Base-by-base conservation (phyloP, 352 stramenopile genomes). In the Hyaloperonospora arabidopsidis region DNA sequence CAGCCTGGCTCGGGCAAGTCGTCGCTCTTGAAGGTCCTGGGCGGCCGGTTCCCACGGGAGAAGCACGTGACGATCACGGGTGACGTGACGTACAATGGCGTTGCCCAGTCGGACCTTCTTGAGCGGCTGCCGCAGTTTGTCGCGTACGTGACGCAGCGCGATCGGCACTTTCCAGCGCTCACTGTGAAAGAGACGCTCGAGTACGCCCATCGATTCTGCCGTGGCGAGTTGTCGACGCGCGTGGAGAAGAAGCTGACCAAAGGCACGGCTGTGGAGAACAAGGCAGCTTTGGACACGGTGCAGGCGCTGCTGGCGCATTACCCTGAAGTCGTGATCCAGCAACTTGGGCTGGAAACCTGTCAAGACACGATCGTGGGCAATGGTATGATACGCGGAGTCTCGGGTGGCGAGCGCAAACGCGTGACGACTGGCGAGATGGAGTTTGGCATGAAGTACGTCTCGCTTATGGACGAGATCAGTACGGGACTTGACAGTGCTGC, bases 401-500 rank as follows among this genome's bases (percentile, higher is more conserved):
- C 71, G 0, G 90, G 88, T 21, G 90, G 90, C 15, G 85, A 97
- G 65, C 82, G 79, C 55, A 97, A 97, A 68, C 72, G 90, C 8
- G 76, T 95, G 39, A 96, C 91, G 48, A 89, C 91, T 15, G 84
- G 77, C 7, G 86, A 86, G 49, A 97, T 98, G 76, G 59, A 96
- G 44, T 74, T 95, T 8, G 91, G 82, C 2, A 77, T 88, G 61
- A 85, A 86, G 22, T 59, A 65, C 21, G 68, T 93, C 29, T 64
- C 86, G 11, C 52, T 95, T 18, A 77, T 96, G 60, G 89, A 97
- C 61, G 68, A 84, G 49, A 80, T 84, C 57, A 79, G 68, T 35
- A 84, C 73, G 22, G 75, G 75, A 5, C 61, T 86, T 0, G 75
- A 84, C 58, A 76, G 62, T 23, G 73, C 76, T 2, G 61, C 74